Conservation (phyloP, 2,329 filamentous ascomycete species). For the Diplodia corticola region DNA sequence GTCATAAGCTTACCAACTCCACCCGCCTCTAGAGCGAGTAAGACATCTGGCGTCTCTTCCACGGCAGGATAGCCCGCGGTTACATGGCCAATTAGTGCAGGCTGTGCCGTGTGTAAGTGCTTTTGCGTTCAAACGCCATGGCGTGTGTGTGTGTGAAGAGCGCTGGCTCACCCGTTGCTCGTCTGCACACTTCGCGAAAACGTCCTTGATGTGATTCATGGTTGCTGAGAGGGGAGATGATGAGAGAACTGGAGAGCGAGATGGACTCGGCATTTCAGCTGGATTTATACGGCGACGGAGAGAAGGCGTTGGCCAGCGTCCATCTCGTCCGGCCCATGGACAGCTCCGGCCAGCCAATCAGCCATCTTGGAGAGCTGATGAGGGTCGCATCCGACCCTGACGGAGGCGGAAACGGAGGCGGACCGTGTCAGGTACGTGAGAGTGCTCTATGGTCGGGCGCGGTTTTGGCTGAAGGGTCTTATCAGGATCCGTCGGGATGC, state of each 20-base stretch:
- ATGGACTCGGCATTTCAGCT: not conserved
- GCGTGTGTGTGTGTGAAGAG: not conserved
- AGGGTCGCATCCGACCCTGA: not conserved
- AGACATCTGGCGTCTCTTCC: conserved; percentile 74
- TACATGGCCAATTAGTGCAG: conserved; percentile 91
- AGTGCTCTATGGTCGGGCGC: not conserved
- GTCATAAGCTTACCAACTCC: conserved; percentile 68
- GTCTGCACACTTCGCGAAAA: not conserved
- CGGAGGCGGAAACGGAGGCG: conserved; percentile 17
- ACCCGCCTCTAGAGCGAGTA: conserved; percentile 82
- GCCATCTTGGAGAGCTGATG: not conserved
- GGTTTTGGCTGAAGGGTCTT: not conserved
- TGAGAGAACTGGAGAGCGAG: not conserved
- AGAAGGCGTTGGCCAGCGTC: not conserved
- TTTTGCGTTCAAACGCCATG: no score
- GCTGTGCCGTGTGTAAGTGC: not conserved
- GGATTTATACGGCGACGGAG: not conserved
- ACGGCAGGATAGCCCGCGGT: conserved; percentile 87
- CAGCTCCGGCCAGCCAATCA: not conserved
- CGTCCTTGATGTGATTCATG: conserved; percentile 12
- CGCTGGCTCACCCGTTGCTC: not conserved
- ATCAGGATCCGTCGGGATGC: conserved; percentile 5
- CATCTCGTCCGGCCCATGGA: not conserved
- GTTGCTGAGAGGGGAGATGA: not conserved
- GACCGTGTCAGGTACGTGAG: conserved; percentile 3